A percentile compares a stretch with the other conserved stretches of the same genome.
Evolutionary conservation across 2,329 filamentous ascomycete species (phyloP).

Genomic region (Malbranchea cinnamomea): DNA sequence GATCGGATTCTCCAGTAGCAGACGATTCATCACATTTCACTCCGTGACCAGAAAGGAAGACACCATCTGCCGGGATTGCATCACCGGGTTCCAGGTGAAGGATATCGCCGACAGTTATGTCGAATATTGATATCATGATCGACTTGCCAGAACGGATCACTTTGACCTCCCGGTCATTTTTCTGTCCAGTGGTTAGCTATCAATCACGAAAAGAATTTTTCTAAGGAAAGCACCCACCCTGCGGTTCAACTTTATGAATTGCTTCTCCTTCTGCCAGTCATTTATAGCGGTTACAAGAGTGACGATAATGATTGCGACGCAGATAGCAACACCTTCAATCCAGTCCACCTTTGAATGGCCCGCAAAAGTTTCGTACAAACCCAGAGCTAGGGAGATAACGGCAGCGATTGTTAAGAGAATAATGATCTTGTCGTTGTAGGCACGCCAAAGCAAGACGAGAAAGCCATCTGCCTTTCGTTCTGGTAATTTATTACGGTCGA

Average conservation of each 20-base stretch:
- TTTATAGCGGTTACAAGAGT: constrained; percentile 48
- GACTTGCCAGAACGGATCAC: constrained; percentile 52
- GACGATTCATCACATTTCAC: constrained; percentile 61
- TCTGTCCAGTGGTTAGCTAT: constrained; percentile 27
- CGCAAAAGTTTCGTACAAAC: constrained; percentile 51
- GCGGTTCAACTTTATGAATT: constrained; percentile 48
- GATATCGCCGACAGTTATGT: constrained; percentile 55
- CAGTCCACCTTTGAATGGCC: constrained; percentile 40
- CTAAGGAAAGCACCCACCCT: constrained; percentile 17
- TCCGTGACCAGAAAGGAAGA: constrained; percentile 51
- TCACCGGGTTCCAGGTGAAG: constrained; percentile 56
- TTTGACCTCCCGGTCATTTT: constrained; percentile 50
- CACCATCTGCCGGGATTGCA: constrained; percentile 54
- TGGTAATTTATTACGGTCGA: constrained; percentile 46
- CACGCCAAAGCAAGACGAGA: constrained; percentile 48
- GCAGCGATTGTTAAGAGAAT: constrained; percentile 55
- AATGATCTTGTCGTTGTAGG: constrained; percentile 60
- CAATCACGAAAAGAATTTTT: background rate
- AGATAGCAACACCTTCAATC: constrained; percentile 54
- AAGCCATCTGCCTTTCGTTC: constrained; percentile 49
- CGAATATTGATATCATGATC: constrained; percentile 47
- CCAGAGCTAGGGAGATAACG: constrained; percentile 51
- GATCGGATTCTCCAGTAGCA: constrained; percentile 58
- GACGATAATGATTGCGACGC: constrained; percentile 49
- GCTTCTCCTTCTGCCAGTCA: constrained; percentile 53